Percentiles rank a stretch among this genome's conserved stretches.
phyloP scores from a whole-genome alignment of 208 protist species.

The Perkinsela sp. region DNA sequence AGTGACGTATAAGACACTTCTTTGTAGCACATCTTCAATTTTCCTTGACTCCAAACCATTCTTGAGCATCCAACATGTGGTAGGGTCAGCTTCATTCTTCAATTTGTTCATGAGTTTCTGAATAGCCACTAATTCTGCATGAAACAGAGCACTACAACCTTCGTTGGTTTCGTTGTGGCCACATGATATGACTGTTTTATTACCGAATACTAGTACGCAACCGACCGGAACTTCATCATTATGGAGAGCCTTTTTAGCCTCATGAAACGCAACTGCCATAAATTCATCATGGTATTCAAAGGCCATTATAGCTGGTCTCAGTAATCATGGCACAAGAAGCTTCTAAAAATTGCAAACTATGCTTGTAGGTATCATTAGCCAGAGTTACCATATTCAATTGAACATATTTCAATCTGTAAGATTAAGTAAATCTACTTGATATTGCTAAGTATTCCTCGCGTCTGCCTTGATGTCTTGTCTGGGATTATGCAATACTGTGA shows the following conservation, averaged over 20 bases:
- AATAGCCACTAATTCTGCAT: conserved; percentile 60
- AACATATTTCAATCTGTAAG: too few relatives aligned
- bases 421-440: too few relatives aligned
- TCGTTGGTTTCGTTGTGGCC: conserved; percentile 66
- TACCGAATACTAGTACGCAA: conserved; percentile 49
- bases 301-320: too few relatives aligned
- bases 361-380: too few relatives aligned
- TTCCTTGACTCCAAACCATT: neutral
- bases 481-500: too few relatives aligned
- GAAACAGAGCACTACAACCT: conserved; percentile 37
- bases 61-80: neutral
- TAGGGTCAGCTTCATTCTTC: neutral
- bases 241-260: conserved; percentile 16
- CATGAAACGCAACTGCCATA: conserved; percentile 24
- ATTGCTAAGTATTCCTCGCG: too few relatives aligned
- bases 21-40: conserved; percentile 9
- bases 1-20: conserved; percentile 68
- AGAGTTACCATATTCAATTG: too few relatives aligned
- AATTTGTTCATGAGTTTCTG: conserved; percentile 9
- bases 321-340: too few relatives aligned
- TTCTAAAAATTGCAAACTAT: too few relatives aligned
- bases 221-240: conserved; percentile 77
- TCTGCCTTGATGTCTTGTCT: too few relatives aligned
- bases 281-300: conserved; percentile 11
- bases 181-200: conserved; percentile 9